Percentiles rank a stretch among this genome's conserved stretches.
Evolutionary conservation across 2,329 filamentous ascomycete genomes (phyloP).

Genomic region (Aspergillus vadensis): DNA sequence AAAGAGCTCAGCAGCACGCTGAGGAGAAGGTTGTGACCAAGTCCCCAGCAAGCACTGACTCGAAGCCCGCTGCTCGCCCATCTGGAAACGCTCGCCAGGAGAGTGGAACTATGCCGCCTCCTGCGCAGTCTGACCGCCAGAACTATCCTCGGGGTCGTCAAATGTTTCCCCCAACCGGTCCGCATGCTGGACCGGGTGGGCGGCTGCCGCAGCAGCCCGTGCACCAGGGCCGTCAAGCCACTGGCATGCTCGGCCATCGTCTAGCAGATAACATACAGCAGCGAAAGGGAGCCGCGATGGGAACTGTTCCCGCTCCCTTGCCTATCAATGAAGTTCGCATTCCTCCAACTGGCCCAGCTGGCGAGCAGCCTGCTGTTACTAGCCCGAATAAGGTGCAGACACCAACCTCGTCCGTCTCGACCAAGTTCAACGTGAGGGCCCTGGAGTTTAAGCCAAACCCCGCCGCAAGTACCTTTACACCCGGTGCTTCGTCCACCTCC

Average conservation of each 20-base stretch:
- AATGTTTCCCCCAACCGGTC: constrained; percentile 50
- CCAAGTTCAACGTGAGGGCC: constrained; percentile 63
- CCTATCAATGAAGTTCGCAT: constrained; percentile 67
- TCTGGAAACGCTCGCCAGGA: constrained; percentile 52
- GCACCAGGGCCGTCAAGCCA: constrained; percentile 44
- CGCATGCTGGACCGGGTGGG: constrained; percentile 45
- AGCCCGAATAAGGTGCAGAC: constrained; percentile 53
- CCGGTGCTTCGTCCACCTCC: constrained; percentile 64
- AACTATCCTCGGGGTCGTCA: constrained; percentile 51
- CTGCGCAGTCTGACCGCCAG: constrained; percentile 50
- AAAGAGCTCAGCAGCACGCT: constrained; percentile 77
- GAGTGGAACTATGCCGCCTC: constrained; percentile 37
- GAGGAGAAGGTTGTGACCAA: constrained; percentile 57
- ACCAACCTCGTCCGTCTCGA: constrained; percentile 55
- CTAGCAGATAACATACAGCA: constrained; percentile 56
- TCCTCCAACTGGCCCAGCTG: constrained; percentile 73
- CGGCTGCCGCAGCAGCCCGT: constrained; percentile 47
- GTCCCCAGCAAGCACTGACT: constrained; percentile 49
- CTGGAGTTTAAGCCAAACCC: constrained; percentile 84
- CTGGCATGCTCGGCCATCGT: constrained; percentile 53
- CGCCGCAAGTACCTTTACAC: constrained; percentile 78
- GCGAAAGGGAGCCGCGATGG: constrained; percentile 47
- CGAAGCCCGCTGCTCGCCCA: constrained; percentile 54
- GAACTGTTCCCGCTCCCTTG: constrained; percentile 55
- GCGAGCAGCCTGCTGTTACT: constrained; percentile 52